Percentiles rank a stretch among this genome's conserved stretches.
Conservation (phyloP, 2,329 filamentous ascomycete species). For the Aspergillus spinulosporus region DNA sequence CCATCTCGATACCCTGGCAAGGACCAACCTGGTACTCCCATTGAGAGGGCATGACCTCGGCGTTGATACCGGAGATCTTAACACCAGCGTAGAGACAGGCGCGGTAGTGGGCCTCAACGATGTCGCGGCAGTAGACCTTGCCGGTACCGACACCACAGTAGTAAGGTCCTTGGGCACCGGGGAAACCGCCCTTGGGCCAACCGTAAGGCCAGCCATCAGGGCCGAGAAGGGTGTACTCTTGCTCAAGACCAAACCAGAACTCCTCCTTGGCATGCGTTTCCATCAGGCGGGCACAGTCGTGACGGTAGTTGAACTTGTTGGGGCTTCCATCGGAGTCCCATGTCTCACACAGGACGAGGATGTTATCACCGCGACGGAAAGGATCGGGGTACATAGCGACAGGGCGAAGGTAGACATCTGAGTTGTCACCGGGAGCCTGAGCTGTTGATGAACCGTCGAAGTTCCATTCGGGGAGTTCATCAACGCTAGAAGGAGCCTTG, state of each 20-base stretch:
- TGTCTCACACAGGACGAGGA: constrained; percentile 91
- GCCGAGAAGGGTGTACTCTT: constrained; percentile 95
- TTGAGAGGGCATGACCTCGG: constrained; percentile 96
- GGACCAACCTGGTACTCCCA: constrained; percentile 99
- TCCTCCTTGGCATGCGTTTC: constrained; percentile 76
- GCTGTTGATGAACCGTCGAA: constrained; percentile 87
- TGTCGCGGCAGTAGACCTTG: constrained; percentile 97
- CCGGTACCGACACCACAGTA: constrained; percentile 98
- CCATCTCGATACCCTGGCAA: constrained; percentile 83
- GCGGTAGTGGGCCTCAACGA: constrained; percentile 93
- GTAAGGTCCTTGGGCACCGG: constrained; percentile 89
- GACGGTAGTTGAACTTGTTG: constrained; percentile 98
- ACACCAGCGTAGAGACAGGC: constrained; percentile 84
- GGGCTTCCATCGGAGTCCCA: constrained; percentile 92
- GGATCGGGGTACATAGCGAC: constrained; percentile 87
- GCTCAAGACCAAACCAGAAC: constrained; percentile 97
- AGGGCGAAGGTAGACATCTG: constrained; percentile 93
- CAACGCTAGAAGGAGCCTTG: constrained; percentile 57
- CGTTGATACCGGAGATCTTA: constrained; percentile 97
- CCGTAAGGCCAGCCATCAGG: constrained; percentile 85
- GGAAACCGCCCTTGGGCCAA: constrained; percentile 85
- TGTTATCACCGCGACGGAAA: constrained; percentile 85
- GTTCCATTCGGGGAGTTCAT: constrained; percentile 76
- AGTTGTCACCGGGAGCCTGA: constrained; percentile 93
- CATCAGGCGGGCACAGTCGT: constrained; percentile 89